Conservation (phyloP, 169 alveolate genomes). For the Plasmodium adleri region DNA sequence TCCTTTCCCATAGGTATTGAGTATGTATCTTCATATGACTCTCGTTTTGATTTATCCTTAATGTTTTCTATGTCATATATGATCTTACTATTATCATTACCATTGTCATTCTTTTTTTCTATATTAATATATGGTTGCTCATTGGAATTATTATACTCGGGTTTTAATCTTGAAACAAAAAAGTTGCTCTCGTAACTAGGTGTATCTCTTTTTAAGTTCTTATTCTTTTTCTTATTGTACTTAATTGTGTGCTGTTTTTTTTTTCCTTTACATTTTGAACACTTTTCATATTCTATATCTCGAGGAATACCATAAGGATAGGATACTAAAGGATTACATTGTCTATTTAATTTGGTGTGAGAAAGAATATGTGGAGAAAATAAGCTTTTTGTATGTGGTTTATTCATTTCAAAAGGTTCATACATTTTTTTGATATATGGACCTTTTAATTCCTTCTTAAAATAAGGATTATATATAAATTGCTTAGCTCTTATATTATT, state of each 20-base stretch:
- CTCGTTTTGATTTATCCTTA: neutral
- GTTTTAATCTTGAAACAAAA: conserved; percentile 21
- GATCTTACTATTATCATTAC: neutral
- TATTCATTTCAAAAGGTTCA: conserved; percentile 15
- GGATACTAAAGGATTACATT: conserved; percentile 68
- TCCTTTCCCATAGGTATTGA: neutral
- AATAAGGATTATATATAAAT: conserved; percentile 50
- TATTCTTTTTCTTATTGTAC: conserved; percentile 3
- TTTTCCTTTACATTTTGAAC: conserved; percentile 67
- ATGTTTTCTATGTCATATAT: conserved; percentile 4
- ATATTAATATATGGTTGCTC: neutral
- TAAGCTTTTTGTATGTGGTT: neutral
- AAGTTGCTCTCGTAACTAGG: neutral
- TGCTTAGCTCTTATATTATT: conserved; percentile 61
- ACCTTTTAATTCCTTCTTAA: conserved; percentile 48
- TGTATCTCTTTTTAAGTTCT: neutral
- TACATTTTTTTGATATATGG: conserved; percentile 42
- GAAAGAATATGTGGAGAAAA: conserved; percentile 26
- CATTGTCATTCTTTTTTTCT: neutral
- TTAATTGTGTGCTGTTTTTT: conserved; percentile 3
- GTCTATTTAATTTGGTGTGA: conserved; percentile 44
- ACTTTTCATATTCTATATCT: conserved; percentile 49
- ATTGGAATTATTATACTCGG: neutral
- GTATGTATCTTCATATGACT: conserved; percentile 18
- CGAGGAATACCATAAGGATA: conserved; percentile 70